Conservation (phyloP, 768 basidiomycete genomes). For the Boletellus sp. region DNA sequence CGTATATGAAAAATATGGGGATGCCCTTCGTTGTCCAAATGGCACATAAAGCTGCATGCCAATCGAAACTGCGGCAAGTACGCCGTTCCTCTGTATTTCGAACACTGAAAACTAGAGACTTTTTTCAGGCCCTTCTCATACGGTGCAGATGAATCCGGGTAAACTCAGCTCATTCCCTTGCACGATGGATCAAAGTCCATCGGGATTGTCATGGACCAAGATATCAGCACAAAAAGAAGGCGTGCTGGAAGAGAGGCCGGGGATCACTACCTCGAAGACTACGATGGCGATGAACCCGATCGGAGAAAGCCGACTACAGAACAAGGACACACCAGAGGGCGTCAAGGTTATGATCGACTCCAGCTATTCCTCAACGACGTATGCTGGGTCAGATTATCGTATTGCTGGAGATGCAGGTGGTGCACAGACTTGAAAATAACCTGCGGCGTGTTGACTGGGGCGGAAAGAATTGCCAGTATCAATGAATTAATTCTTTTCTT, state of each 20-base stretch:
- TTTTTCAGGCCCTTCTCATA: no score
- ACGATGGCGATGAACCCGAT: not conserved
- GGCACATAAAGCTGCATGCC: no score
- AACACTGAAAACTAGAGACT: no score
- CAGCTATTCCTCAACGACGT: not conserved
- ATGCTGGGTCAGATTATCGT: not conserved
- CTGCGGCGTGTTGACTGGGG: not conserved
- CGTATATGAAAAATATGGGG: no score
- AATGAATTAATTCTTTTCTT: conserved; percentile 6
- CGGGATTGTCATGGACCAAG: conserved; percentile 1
- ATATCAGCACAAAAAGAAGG: not conserved
- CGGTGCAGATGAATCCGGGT: not conserved
- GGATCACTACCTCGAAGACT: not conserved
- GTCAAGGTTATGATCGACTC: not conserved
- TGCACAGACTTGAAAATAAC: not conserved
- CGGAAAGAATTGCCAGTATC: not conserved
- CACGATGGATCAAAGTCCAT: not conserved
- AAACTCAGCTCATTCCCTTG: not conserved
- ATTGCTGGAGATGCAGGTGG: not conserved
- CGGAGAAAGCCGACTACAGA: not conserved
- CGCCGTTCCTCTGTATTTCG: no score
- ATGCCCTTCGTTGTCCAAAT: no score
- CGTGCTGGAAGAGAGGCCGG: not conserved
- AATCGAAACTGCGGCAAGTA: no score
- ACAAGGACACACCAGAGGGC: not conserved